Evolutionary conservation across 1,139 yeast genomes (phyloP).

Genomic region (Pichia sp.): DNA sequence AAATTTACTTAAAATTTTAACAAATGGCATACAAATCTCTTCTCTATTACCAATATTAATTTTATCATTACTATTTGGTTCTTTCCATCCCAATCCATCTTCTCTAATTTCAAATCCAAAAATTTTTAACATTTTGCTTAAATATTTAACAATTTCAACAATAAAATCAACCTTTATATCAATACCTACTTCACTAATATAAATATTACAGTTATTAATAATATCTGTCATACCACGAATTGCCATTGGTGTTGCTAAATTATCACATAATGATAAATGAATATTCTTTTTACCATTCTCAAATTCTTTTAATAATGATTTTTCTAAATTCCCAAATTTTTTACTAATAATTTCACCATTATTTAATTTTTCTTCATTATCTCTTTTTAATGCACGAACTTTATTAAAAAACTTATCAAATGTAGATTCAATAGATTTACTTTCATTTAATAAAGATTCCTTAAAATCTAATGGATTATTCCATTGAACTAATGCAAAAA

Average conservation of each 20-base stretch:
- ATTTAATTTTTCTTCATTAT: conserved; percentile 40
- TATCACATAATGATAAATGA: conserved; percentile 81
- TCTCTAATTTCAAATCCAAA: conserved; percentile 70
- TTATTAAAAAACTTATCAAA: conserved; percentile 78
- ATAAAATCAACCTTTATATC: conserved; percentile 63
- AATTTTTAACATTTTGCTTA: conserved; percentile 61
- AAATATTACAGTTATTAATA: conserved; percentile 65
- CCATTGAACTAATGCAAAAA: conserved; percentile 90
- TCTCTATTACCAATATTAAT: conserved; percentile 39
- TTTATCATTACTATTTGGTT: conserved; percentile 14
- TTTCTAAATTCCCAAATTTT: conserved; percentile 49
- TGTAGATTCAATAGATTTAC: conserved; percentile 65
- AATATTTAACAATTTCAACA: conserved; percentile 56
- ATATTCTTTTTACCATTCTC: conserved; percentile 52
- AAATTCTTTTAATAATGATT: conserved; percentile 43
- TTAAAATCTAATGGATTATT: conserved; percentile 89
- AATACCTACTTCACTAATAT: conserved; percentile 50
- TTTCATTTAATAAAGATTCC: conserved; percentile 70
- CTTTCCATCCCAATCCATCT: conserved; percentile 74
- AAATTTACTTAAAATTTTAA: conserved; percentile 68
- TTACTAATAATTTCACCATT: conserved; percentile 48
- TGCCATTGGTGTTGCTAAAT: conserved; percentile 72
- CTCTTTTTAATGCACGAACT: conserved; percentile 68
- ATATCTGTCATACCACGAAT: conserved; percentile 60
- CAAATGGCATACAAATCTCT: conserved; percentile 71